Conservation (phyloP, 2,329 filamentous ascomycete species). For the Colletotrichum ledebouriae region DNA sequence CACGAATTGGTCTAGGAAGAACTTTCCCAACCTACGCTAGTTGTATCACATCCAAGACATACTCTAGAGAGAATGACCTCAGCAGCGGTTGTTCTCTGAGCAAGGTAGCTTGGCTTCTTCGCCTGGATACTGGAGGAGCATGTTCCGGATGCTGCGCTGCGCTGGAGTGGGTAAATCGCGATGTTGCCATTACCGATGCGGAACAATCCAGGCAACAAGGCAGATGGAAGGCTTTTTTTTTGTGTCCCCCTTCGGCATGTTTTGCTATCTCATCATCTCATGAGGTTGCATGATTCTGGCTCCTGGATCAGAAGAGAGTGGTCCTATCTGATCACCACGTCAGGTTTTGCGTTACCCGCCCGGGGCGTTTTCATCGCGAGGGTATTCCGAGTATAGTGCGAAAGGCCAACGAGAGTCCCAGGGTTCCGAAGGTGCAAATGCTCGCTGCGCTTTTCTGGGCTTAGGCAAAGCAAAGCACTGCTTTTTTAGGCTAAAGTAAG, state of each 20-base stretch:
- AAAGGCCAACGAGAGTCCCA: background rate
- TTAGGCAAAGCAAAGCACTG: too few relatives aligned
- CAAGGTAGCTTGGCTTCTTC: slow-evolving; percentile 21
- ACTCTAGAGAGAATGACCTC: too few relatives aligned
- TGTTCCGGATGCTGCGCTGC: slow-evolving; percentile 30
- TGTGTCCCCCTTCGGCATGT: background rate
- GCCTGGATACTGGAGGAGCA: slow-evolving; percentile 20
- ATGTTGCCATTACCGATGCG: background rate
- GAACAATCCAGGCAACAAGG: slow-evolving; percentile 6
- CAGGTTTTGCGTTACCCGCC: slow-evolving; percentile 21
- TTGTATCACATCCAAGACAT: too few relatives aligned
- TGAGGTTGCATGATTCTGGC: slow-evolving; percentile 32
- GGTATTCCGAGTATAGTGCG: slow-evolving; percentile 32
- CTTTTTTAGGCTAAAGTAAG: too few relatives aligned
- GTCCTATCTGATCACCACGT: slow-evolving; percentile 26
- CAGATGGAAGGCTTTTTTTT: background rate
- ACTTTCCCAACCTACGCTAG: too few relatives aligned
- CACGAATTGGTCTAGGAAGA: slow-evolving; percentile 1
- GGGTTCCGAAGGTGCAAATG: too few relatives aligned
- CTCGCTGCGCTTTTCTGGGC: too few relatives aligned
- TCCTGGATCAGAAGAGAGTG: slow-evolving; percentile 37
- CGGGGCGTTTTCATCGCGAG: slow-evolving; percentile 35
- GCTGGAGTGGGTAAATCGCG: slow-evolving; percentile 8
- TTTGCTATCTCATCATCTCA: slow-evolving; percentile 4
- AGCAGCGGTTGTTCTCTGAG: background rate